Evolutionary conservation across 306 rosid genomes (phyloP).

Genomic region (Benincasa hispida): DNA sequence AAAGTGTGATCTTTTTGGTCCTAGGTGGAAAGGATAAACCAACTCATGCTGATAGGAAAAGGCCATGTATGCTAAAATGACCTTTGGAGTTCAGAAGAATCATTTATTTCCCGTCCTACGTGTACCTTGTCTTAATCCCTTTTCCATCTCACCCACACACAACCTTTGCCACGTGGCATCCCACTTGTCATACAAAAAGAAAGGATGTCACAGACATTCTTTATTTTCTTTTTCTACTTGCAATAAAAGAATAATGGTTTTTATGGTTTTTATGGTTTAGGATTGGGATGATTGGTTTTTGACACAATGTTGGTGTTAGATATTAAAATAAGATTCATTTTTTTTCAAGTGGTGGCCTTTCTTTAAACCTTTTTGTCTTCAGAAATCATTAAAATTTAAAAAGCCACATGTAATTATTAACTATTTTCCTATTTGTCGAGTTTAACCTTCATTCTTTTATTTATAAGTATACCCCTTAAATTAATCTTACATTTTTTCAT

Average conservation of each 20-base stretch:
- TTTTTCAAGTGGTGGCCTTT: neutral
- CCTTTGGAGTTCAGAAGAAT: conserved; percentile 12
- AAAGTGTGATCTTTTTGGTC: neutral
- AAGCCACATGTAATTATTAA: neutral
- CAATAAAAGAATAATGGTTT: neutral
- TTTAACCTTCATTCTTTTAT: too few species aligned
- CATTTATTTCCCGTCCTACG: neutral
- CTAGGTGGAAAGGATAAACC: conserved; percentile 13
- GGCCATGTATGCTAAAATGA: conserved; percentile 4
- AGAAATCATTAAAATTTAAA: neutral
- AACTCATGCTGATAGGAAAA: neutral
- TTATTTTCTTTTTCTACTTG: neutral
- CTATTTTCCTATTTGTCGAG: too few species aligned
- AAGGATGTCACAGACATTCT: neutral
- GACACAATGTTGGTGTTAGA: neutral
- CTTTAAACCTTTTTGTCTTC: neutral
- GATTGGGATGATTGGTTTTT: neutral
- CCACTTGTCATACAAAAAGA: neutral
- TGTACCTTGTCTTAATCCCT: neutral
- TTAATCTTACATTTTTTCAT: too few species aligned
- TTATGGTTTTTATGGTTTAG: neutral
- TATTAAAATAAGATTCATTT: neutral
- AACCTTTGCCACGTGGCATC: neutral
- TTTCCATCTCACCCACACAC: neutral
- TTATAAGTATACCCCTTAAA: too few species aligned